Base-by-base conservation (phyloP, 2,329 filamentous ascomycete genomes). In the Niveomyces coronatus region DNA sequence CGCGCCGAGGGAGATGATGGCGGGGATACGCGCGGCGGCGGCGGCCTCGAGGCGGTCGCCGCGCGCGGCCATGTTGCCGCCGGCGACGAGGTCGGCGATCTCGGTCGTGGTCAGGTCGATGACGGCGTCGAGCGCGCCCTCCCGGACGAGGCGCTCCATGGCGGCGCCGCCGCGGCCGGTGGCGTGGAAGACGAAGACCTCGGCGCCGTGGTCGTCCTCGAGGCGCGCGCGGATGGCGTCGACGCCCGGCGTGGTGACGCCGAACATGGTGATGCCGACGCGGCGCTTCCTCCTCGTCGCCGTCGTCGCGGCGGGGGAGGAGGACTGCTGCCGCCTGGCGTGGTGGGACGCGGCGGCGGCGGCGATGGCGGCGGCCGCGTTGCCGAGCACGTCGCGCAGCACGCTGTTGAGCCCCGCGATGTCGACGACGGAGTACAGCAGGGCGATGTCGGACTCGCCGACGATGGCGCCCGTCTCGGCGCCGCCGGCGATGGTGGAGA, bases 61-160 rank as follows among this genome's bases (percentile, higher is more conserved):
- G 0, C 74, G 77, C 0, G 79, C 78, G 20, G 66, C 69, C 59
- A 85, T 69, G 3, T 75, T 65, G 1, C 80, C 79, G 0, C 76
- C 80, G 13, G 71, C 69, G 1, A 82, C 45, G 32, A 75, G 59
- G 48, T 85, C 80, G 30, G 71, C 73, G 14, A 82, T 66, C 49
- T 85, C 81, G 0, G 78, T 82, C 0, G 79, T 84, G 0, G 81
- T 85, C n/a, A 85, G 56, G 49, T 85, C 81, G 4, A 84, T 57
- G 0, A 84, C 68, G 1, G 73, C 80, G 48, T 82, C 76, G 2
- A 85, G 60, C n/a, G 62, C 57, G 0, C 64, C 64, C 46, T 79
- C 71, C 0, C 53, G 49, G 1, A 82, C 57, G 3, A 85, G 60
- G 1, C 75, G 62, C 51, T 85, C 81, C 79, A 85, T 80, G 0